Evolutionary conservation across 345 rosid species (phyloP).

Genomic region (Eucalyptus polybractea): DNA sequence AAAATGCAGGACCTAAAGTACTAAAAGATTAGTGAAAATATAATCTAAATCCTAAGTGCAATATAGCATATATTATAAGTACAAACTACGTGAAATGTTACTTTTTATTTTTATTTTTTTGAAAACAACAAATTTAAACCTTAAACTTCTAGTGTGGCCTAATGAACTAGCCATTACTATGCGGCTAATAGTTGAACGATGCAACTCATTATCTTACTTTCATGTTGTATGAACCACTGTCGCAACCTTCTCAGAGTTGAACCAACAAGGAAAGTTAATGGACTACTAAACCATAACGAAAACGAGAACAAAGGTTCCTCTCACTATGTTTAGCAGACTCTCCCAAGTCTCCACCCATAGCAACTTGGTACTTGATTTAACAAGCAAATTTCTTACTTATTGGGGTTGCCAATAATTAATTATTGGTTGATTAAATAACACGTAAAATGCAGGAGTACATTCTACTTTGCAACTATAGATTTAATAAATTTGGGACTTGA

Average conservation of each 20-base stretch:
- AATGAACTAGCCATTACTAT: background rate
- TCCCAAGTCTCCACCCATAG: background rate
- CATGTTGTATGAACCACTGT: background rate
- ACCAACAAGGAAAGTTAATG: background rate
- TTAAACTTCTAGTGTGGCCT: background rate
- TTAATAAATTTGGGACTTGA: background rate
- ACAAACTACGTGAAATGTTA: background rate
- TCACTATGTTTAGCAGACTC: background rate
- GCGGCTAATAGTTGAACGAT: background rate
- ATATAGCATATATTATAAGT: background rate
- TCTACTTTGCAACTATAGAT: background rate
- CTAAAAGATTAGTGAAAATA: background rate
- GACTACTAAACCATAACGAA: background rate
- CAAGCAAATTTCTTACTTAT: background rate
- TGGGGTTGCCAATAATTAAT: background rate
- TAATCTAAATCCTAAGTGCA: background rate
- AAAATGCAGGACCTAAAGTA: background rate
- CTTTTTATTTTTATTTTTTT: too few species aligned
- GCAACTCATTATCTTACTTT: background rate
- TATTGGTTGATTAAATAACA: too few species aligned
- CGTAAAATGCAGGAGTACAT: background rate
- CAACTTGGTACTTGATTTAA: background rate
- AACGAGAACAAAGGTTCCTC: background rate
- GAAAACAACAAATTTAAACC: background rate
- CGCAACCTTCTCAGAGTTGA: accelerated